Base-by-base conservation (phyloP, 2,329 filamentous ascomycete species). In the Chaetoscypha palmicola region DNA sequence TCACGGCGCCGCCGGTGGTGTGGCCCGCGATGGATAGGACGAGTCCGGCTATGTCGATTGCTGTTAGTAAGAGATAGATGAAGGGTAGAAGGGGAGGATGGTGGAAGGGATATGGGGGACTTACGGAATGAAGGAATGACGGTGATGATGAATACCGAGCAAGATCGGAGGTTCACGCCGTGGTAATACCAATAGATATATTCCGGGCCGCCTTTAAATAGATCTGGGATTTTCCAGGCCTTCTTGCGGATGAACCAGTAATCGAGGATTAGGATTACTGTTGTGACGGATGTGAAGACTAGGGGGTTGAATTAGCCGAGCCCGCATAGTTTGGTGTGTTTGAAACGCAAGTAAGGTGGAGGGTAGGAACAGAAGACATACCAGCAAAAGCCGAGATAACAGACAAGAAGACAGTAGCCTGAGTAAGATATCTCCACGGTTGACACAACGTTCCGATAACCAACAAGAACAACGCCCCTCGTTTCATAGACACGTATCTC, bases 401-500 rank as follows among this genome's bases (percentile, higher is more conserved):
- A 20, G 10, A n/a, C 14, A 30, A 16, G 14, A 28, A 39, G 4
- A 30, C 17, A 30, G 37, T 21, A 4, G 22, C 37, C 19, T 28
- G 14, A 14, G 37, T 22, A 12, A 76, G 59, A 0, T 76, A 62
- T 45, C 74, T 60, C 74, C 73, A 78, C 0, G 73, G 74, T 47
- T 68, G 68, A 24, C 68, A 63, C 0, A 63, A 62, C 30, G 71
- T 66, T 12, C 63, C 66, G 5, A 74, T 58, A 2, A 72, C 49
- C 0, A 68, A 62, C 4, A 66, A 68, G 34, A 77, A 59, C 47
- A 71, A 71, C 2, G 67, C 66, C 1, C 76, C 76, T 2, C 76
- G 68, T 3, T 73, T 62, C 45, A 78, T 77, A 55, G 74, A 76
- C 59, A 79, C 68, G 48, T 70, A 77, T 35, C 63, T 65, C 0